Conservation (phyloP, 139 green algal species). For the Tetradesmus obliquus region DNA sequence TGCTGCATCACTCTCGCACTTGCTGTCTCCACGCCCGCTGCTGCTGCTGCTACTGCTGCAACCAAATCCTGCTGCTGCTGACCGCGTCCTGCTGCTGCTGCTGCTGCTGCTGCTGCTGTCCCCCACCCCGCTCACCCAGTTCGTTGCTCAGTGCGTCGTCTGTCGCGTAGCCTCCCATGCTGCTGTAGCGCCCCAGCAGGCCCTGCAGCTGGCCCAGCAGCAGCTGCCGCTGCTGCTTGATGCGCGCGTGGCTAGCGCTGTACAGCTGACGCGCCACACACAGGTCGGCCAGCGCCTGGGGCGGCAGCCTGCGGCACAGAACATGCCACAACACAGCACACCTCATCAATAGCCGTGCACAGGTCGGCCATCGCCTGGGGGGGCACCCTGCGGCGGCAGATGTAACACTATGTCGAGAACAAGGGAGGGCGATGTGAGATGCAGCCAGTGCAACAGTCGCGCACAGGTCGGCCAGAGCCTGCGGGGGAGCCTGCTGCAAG, state of each 20-base stretch:
- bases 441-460: neutral
- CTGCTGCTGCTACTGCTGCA: neutral
- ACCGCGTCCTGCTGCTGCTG: neutral
- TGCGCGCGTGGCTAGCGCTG: neutral
- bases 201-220: conserved; percentile 18
- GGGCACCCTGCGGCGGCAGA: neutral
- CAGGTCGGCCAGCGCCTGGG: neutral
- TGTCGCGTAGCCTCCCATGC: neutral
- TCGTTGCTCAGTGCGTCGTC: neutral
- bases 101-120: neutral
- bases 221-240: conserved; percentile 2
- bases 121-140: neutral
- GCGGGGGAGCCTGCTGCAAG: neutral
- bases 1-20: too few relatives aligned
- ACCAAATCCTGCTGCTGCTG: neutral
- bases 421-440: too few relatives aligned
- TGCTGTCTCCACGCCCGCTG: too few relatives aligned
- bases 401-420: too few relatives aligned
- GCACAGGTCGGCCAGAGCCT: conserved; percentile 1
- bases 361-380: conserved; percentile 11
- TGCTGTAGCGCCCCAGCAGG: neutral
- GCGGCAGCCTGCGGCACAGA: neutral
- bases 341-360: neutral
- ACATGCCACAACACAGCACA: too few relatives aligned
- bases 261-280: conserved; percentile 23